Evolutionary conservation across 192 early-diverging fungal species (phyloP).

Genomic region (Globomyces pollinis-pini): DNA sequence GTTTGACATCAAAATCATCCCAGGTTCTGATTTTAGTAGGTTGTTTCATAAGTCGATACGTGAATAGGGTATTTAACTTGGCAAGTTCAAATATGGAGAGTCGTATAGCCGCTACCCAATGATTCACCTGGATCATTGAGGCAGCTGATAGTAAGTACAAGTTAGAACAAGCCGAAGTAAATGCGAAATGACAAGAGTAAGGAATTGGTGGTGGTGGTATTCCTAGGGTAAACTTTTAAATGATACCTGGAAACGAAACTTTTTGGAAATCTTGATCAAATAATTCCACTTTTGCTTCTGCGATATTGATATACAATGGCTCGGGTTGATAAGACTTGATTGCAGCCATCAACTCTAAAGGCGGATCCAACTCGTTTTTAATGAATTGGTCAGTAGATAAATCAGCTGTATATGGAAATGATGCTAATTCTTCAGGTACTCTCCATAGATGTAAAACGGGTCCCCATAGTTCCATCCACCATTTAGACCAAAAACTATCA

Average conservation of each 20-base stretch:
- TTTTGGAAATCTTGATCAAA: conserved; percentile 17
- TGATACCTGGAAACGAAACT: conserved; percentile 2
- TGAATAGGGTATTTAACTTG: conserved; percentile 29
- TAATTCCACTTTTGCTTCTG: conserved; percentile 21
- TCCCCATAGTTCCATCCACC: conserved; percentile 39
- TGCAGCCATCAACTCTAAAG: conserved; percentile 21
- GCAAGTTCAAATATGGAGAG: conserved; percentile 28
- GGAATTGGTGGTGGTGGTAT: conserved; percentile 30
- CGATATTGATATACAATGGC: conserved; percentile 26
- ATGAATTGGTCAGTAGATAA: conserved; percentile 21
- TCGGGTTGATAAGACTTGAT: conserved; percentile 22
- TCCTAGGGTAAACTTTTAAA: background rate
- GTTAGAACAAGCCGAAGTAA: conserved; percentile 34
- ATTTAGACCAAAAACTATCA: conserved; percentile 27
- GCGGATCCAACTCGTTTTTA: conserved; percentile 27
- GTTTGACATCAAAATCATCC: conserved; percentile 20
- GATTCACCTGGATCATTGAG: conserved; percentile 30
- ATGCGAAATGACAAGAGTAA: conserved; percentile 29
- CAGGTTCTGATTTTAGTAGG: conserved; percentile 16
- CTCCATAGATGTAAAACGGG: conserved; percentile 31
- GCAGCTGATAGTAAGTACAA: conserved; percentile 24
- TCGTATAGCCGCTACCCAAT: conserved; percentile 37
- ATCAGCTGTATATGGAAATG: conserved; percentile 11
- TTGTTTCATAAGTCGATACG: conserved; percentile 21
- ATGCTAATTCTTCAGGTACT: conserved; percentile 31